Base-by-base conservation (phyloP, 108 stramenopile genomes). In the Skeletonema grethae region DNA sequence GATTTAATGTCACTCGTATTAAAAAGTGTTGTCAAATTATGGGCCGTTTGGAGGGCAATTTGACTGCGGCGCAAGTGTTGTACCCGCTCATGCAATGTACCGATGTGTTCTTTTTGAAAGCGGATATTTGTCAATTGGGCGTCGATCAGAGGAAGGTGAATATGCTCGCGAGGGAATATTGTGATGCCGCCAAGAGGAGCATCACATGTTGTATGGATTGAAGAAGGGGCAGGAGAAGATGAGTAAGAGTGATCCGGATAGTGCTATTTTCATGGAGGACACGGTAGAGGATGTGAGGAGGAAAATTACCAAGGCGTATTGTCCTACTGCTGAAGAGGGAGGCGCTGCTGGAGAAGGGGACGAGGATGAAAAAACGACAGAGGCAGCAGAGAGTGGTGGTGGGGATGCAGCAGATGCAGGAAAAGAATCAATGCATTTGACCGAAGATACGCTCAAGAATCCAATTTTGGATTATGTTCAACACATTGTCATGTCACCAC, bases 201-300 rank as follows among this genome's bases (percentile, higher is more conserved):
- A 97, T 84, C 94, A 96, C 77, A 95, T 97, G 92, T 79, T 95
- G 43, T 96, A 91, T 67, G 99, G 99, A 15, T 81, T 99, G 31
- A 99, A 99, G 80, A 95, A 97, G 41, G 99, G 99, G 6, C 99
- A 99, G 86, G 96, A 96, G 65, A 99, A 99, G 87, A 99, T 99
- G 99, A 89, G 87, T 79, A 99, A 99, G 80, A 95, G 93, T 38
- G 97, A 99, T 91, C 98, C 99, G 13, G 98, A 99, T 84, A 92
- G 90, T 24, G 99, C 99, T 22, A 92, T 99, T 53, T 99, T 99
- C 72, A 99, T 99, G 99, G 99, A 99, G 73, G 99, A 99, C 82
- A 61, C 93, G 7, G 83, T 77, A 2, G 96, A 88, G 61, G 96
- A 97, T 83, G 98, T 98, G 29, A 83, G 92, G 59, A 87, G 97